Conservation (phyloP, 2,329 filamentous ascomycete species). For the Penicillium sp. region DNA sequence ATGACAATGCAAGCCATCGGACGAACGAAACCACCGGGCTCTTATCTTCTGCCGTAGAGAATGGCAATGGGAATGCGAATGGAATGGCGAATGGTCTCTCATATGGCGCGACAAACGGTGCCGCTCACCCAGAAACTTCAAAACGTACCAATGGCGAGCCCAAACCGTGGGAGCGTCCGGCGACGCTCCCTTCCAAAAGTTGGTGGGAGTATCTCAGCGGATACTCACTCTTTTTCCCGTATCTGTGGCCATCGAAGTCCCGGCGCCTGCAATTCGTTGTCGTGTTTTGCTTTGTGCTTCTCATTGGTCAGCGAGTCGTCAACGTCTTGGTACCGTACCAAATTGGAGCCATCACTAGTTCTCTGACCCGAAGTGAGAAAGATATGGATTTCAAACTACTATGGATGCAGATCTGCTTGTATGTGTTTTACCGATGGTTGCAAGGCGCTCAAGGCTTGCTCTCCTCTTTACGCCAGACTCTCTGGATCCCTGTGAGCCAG, state of each 20-base stretch:
- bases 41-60: slow-evolving; percentile 42
- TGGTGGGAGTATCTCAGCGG: slow-evolving; percentile 96
- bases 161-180: slow-evolving; percentile 89
- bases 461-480: slow-evolving; percentile 71
- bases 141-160: slow-evolving; percentile 54
- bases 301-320: slow-evolving; percentile 74
- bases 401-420: slow-evolving; percentile 69
- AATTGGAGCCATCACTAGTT: slow-evolving; percentile 73
- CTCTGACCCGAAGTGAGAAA: slow-evolving; percentile 56
- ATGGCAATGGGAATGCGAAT: slow-evolving; percentile 47
- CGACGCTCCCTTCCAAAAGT: slow-evolving; percentile 76
- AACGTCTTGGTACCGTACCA: slow-evolving; percentile 83
- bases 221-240: slow-evolving; percentile 92
- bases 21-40: slow-evolving; percentile 45
- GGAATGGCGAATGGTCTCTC: slow-evolving; percentile 46
- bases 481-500: slow-evolving; percentile 97
- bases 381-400: slow-evolving; percentile 57
- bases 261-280: slow-evolving; percentile 71
- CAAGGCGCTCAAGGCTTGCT: slow-evolving; percentile 87
- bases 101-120: slow-evolving; percentile 50
- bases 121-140: slow-evolving; percentile 40
- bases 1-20: slow-evolving; percentile 33
- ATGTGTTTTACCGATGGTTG: slow-evolving; percentile 73
- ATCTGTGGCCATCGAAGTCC: slow-evolving; percentile 89
- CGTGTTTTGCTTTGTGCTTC: slow-evolving; percentile 73